Percentiles rank a stretch among this genome's conserved stretches.
Conservation (phyloP, 768 basidiomycete species). For the Clitopilus hobsonii region DNA sequence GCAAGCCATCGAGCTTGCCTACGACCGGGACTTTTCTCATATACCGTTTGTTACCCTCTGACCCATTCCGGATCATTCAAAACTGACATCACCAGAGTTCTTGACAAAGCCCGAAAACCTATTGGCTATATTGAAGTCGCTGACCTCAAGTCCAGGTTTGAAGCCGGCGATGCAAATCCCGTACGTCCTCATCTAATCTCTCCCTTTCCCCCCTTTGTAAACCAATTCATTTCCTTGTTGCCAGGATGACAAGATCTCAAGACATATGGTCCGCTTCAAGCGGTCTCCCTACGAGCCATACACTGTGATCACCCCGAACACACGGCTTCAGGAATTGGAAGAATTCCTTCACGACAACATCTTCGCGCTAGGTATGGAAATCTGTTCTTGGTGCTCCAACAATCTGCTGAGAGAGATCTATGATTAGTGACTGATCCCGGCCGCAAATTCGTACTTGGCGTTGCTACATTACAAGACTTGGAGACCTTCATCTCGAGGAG, state of each 20-base stretch:
- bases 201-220: background rate
- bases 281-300: constrained; percentile 63
- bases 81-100: constrained; percentile 45
- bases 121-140: constrained; percentile 84
- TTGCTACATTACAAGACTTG: constrained; percentile 75
- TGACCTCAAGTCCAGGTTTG: constrained; percentile 72
- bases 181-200: constrained; percentile 36
- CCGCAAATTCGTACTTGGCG: constrained; percentile 79
- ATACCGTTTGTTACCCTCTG: constrained; percentile 58
- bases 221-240: background rate
- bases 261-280: constrained; percentile 73
- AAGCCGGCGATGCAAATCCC: constrained; percentile 64
- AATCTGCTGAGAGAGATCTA: background rate
- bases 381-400: background rate
- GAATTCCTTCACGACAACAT: constrained; percentile 67
- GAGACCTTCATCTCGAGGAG: constrained; percentile 55
- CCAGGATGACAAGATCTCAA: constrained; percentile 66
- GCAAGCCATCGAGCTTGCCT: constrained; percentile 80
- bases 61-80: background rate
- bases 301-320: constrained; percentile 75
- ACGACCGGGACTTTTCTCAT: constrained; percentile 92
- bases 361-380: constrained; percentile 75
- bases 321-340: constrained; percentile 78
- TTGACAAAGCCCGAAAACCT: constrained; percentile 67
- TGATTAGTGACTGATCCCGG: constrained; percentile 74